These are phyloP conservation scores for Fusarium buxicola DNA, from an alignment of 2,329 filamentous ascomycete genomes.

Conservation along the genomic window DNA sequence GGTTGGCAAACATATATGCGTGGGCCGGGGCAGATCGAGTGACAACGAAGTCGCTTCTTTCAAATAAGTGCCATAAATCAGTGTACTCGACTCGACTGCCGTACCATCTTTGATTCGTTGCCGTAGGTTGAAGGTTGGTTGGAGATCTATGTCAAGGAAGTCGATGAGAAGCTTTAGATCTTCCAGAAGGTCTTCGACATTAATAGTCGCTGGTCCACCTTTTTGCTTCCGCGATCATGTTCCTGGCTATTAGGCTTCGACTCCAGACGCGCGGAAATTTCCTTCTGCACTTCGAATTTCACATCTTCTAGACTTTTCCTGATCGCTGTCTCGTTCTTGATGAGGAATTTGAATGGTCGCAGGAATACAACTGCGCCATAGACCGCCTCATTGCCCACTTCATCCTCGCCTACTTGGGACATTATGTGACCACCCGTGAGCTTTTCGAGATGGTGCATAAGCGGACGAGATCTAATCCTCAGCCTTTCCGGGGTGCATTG, in stretches of 20 bases:
- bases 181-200: conserved; percentile 3
- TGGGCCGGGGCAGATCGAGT: not conserved
- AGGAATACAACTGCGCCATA: not conserved
- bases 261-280: too few species aligned
- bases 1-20: conserved; percentile 2
- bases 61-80: conserved; percentile 33
- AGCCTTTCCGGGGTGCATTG: not conserved
- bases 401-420: not conserved
- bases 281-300: not conserved
- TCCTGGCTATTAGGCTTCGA: too few species aligned
- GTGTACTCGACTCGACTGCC: conserved; percentile 13
- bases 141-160: conserved; percentile 25
- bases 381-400: not conserved
- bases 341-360: conserved; percentile 17
- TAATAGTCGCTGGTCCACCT: not conserved
- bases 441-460: conserved; percentile 3
- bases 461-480: conserved; percentile 2
- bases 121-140: conserved; percentile 17
- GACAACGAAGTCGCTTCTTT: conserved; percentile 12
- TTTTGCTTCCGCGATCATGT: too few species aligned
- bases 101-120: conserved; percentile 12
- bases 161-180: conserved; percentile 23
- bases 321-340: conserved; percentile 12
- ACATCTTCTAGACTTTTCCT: not conserved
- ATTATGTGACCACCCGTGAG: not conserved